Base-by-base conservation (phyloP, 352 stramenopile genomes). In the Globisporangium abappressorium region DNA sequence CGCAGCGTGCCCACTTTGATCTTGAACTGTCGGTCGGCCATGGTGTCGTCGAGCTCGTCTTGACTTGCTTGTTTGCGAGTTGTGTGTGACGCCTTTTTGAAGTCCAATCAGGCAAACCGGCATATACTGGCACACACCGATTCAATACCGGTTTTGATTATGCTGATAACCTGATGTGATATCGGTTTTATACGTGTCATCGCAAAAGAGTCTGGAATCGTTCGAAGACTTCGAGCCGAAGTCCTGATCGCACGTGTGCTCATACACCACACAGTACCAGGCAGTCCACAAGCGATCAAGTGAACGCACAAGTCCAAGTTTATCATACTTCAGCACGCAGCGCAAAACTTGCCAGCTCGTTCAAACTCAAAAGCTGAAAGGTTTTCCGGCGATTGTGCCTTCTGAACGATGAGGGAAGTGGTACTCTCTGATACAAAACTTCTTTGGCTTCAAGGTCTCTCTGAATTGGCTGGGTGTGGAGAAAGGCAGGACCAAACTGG, bases 1-100 rank as follows among this genome's bases (percentile, higher is more conserved):
- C 84, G 83, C 57, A 94, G 62, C 54, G 82, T 87, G 75, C 84
- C 84, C 66, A 94, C 84, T 78, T 94, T 94, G 74, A 94, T 89
- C 81, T 90, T 90, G 71, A 94, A 87, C 66, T 90, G 73, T 53
- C 80, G 76, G 64, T 92, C 84, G 7, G 79, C 62, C 86, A 92
- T 90, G 54, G 20, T 57, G 18, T 24, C 43, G 43, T 51, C 43
- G 20, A 24, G 18, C 43, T 8, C 20, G 51, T 46, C 38, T 34
- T 38, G 4, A 41, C 46, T 24, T 66, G 47, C 26, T 60, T 12
- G 62, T 43, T 49, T 49, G 11, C 3, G 20, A 12, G 22, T 22
- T 51, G 30, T 33, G 30, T 33, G 30, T 33, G 30, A 33, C 30
- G 30, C 30, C 30, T 5, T 33, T 33, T 33, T 33, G 5, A 33